phyloP scores from a whole-genome alignment of 2,329 filamentous ascomycete genomes.

The Mycosphaerella sp. region DNA sequence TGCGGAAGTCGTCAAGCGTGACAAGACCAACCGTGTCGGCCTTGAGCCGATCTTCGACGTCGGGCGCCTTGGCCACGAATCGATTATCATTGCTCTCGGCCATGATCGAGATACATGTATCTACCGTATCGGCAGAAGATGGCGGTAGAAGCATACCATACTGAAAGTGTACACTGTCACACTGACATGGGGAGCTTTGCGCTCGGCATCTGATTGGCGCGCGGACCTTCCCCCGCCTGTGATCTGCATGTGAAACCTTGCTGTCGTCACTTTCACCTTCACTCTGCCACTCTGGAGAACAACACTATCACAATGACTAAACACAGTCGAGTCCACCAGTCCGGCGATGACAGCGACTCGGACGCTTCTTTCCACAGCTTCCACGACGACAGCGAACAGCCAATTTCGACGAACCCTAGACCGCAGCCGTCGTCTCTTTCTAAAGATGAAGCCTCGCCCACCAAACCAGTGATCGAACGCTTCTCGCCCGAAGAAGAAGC shows the following conservation, averaged over 20 bases:
- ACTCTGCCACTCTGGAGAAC: neutral
- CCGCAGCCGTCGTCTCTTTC: slow-evolving; percentile 11
- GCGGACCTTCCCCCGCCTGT: too few species aligned
- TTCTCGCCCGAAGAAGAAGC: slow-evolving; percentile 44
- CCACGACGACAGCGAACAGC: slow-evolving; percentile 21
- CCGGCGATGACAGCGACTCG: slow-evolving; percentile 21
- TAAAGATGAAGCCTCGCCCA: slow-evolving; percentile 4
- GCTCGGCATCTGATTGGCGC: too few species aligned
- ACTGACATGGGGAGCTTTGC: too few species aligned
- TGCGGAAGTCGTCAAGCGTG: slow-evolving; percentile 87
- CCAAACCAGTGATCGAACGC: slow-evolving; percentile 21
- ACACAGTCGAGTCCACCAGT: slow-evolving; percentile 7
- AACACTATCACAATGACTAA: slow-evolving; percentile 7
- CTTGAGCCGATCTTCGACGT: slow-evolving; percentile 74
- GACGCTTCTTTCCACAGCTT: slow-evolving; percentile 33
- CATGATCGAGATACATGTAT: slow-evolving; percentile 13
- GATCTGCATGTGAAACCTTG: too few species aligned
- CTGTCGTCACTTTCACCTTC: slow-evolving; percentile 7
- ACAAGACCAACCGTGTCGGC: slow-evolving; percentile 87
- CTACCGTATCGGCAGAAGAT: too few species aligned
- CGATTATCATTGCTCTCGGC: slow-evolving; percentile 36
- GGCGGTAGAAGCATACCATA: too few species aligned
- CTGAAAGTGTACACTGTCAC: too few species aligned
- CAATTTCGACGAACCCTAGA: slow-evolving; percentile 6
- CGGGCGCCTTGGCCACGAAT: slow-evolving; percentile 70